Conservation (phyloP, 2,329 filamentous ascomycete genomes). For the Calonectria fujianensis region DNA sequence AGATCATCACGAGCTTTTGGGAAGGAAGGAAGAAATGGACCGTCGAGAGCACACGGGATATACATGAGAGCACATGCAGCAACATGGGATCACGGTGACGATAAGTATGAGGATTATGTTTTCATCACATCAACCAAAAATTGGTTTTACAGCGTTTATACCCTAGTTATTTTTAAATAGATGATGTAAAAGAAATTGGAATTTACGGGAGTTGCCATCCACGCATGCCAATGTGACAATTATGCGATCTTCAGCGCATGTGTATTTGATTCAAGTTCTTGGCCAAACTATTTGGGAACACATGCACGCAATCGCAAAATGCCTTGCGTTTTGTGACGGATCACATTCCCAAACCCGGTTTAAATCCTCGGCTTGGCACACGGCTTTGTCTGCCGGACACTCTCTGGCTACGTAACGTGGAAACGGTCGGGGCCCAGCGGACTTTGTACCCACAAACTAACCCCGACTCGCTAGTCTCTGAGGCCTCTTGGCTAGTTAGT, state of each 20-base stretch:
- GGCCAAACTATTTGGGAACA: background rate
- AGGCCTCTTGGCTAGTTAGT: background rate
- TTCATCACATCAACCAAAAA: background rate
- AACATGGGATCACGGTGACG: constrained; percentile 9
- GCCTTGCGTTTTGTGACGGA: background rate
- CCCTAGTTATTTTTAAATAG: constrained; percentile 2
- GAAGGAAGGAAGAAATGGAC: background rate
- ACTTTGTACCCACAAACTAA: background rate
- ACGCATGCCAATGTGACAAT: background rate
- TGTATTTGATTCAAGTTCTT: background rate
- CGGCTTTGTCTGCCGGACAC: background rate
- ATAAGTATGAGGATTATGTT: background rate
- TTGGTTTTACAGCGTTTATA: constrained; percentile 3
- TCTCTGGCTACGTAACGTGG: background rate
- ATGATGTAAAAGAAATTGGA: background rate
- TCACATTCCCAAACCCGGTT: background rate
- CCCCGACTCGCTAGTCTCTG: background rate
- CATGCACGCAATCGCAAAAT: background rate
- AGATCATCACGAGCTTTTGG: background rate
- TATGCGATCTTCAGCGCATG: background rate
- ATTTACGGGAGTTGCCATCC: background rate
- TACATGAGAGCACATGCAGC: background rate
- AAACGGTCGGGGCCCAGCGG: background rate
- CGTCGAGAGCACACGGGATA: background rate
- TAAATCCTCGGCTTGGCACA: background rate